A percentile compares a stretch with the other conserved stretches of the same genome.
phyloP scores from a whole-genome alignment of 2,329 filamentous ascomycete species.

The Botrytis medusae region DNA sequence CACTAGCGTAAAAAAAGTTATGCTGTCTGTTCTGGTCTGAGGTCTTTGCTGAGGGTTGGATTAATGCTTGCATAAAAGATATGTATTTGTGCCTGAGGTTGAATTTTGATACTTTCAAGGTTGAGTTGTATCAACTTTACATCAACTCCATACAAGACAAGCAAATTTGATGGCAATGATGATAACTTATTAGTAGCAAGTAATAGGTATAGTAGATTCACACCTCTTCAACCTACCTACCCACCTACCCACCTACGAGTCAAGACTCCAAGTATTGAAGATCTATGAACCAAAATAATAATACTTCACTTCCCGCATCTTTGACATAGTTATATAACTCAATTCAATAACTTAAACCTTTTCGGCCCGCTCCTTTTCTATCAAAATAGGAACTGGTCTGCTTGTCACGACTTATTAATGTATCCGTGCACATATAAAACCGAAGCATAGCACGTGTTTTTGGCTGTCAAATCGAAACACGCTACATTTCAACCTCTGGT shows the following conservation, averaged over 20 bases:
- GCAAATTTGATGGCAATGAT: neutral
- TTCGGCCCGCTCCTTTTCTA: neutral
- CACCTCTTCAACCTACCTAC: no score
- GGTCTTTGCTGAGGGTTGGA: neutral
- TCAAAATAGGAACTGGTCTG: neutral
- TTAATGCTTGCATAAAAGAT: neutral
- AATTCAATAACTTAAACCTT: neutral
- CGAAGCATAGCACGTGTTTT: neutral
- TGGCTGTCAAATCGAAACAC: neutral
- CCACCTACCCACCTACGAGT: neutral
- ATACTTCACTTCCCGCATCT: neutral
- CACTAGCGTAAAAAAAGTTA: neutral
- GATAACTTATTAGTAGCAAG: no score
- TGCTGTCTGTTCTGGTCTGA: neutral
- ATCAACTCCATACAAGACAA: neutral
- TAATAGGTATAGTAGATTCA: no score
- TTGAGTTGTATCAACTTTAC: neutral
- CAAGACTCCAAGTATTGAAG: neutral
- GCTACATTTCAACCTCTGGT: neutral
- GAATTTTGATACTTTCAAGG: no score
- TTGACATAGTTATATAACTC: neutral
- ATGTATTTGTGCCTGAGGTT: neutral
- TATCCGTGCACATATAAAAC: slow-evolving; percentile 10
- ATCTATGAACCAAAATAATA: neutral
- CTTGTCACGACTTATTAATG: neutral